phyloP scores from a whole-genome alignment of 495 filamentous ascomycete species.

The Trichocladium uniseriatum region DNA sequence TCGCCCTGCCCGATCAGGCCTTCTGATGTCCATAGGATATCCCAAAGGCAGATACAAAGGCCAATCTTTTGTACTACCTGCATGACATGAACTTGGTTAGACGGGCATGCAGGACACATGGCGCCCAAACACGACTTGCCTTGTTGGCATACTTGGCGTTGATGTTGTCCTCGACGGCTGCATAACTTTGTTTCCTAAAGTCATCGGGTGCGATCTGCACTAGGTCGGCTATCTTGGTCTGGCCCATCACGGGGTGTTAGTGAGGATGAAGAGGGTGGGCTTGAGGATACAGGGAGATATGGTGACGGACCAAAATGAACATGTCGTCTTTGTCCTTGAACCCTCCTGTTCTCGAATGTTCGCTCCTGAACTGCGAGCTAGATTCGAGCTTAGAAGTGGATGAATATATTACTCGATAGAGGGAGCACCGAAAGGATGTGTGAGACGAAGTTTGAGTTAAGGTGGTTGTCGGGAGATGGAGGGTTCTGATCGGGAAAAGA shows the following conservation, averaged over 20 bases:
- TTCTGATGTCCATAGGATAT: slow-evolving; percentile 76
- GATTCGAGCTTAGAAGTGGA: no score
- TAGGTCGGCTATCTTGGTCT: slow-evolving; percentile 74
- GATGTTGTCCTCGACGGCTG: slow-evolving; percentile 86
- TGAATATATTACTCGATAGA: no score
- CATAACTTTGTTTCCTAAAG: slow-evolving; percentile 65
- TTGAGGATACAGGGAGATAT: neutral
- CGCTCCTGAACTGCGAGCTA: no score
- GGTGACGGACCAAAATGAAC: slow-evolving; percentile 34
- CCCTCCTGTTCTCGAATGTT: neutral
- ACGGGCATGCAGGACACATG: neutral
- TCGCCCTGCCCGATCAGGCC: slow-evolving; percentile 85
- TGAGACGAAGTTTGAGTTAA: no score
- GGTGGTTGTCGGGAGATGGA: no score
- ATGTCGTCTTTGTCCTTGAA: slow-evolving; percentile 16
- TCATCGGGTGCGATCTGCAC: slow-evolving; percentile 83
- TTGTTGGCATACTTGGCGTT: slow-evolving; percentile 95
- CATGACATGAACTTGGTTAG: neutral
- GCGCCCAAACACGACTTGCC: slow-evolving; percentile 31
- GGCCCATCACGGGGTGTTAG: neutral
- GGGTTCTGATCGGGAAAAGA: no score
- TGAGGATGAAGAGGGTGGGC: neutral
- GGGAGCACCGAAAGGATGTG: no score
- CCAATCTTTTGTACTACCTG: slow-evolving; percentile 60
- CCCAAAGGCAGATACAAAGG: slow-evolving; percentile 84